Base-by-base conservation (phyloP, 257 asterid genomes). In the Striga asiatica region DNA sequence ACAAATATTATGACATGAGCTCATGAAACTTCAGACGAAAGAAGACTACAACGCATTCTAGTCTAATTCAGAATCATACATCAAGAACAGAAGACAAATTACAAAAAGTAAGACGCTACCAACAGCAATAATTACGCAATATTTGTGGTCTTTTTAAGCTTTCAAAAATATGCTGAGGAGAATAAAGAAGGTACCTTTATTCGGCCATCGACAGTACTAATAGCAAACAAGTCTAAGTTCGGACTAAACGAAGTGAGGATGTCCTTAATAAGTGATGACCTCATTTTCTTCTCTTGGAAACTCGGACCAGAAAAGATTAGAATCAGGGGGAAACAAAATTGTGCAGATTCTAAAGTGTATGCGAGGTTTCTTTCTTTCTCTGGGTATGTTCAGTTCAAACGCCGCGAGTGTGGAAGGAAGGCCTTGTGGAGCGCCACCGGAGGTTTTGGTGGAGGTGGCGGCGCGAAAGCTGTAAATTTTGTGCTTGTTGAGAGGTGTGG, bases 191-290 rank as follows among this genome's bases (percentile, higher is more conserved):
- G 16, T 14, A 81, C 96, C 94, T 86, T 87, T 17, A 87, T 76
- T 54, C 98, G 77, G 50, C 96, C 98, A 67, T 89, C 98, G 19
- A 94, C 96, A 13, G 73, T 25, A 51, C 74, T 73, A 38, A 86
- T 70, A 27, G 94, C 92, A 35, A 89, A 71, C 63, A 81, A 72
- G 76, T 89, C 94, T 59, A 83, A 19, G 32, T 73, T 47, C 1
- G 96, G 95, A 75, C 79, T 86, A 29, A 89, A 89, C 54, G 88
- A 76, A 58, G 83, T 81, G 51, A 86, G 65, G 49, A 84, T 47
- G 50, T 81, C 95, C 49, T 94, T 79, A 25, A 89, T 80, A 65
- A 76, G 60, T 13, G 92, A 58, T 12, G 96, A 61, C 14, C 67
- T 80, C 94, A 86, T 77, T 35, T 50, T 49, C 43, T 19, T 25